Evolutionary conservation across 78 protist genomes (phyloP).

Genomic region (Dictyostelium capitatum): DNA sequence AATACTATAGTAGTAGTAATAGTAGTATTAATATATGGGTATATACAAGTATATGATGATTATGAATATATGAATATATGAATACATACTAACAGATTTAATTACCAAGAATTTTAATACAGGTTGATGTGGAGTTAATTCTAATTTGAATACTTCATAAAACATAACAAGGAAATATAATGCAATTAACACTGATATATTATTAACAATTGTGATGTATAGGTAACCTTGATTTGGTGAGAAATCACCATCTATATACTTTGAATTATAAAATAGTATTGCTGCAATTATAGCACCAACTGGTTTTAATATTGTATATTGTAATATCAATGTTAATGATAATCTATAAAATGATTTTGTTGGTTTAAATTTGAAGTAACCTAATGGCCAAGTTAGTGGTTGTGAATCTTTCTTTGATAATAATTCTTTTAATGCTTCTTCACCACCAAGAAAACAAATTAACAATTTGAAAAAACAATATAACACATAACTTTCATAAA

Average conservation of each 20-base stretch:
- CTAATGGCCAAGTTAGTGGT: neutral
- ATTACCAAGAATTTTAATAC: conserved; percentile 30
- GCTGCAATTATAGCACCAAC: conserved; percentile 1
- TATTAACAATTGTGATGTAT: conserved; percentile 18
- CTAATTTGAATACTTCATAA: conserved; percentile 47
- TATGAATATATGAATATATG: neutral
- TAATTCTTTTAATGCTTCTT: conserved; percentile 15
- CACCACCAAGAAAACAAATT: conserved; percentile 30
- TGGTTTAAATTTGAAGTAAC: conserved; percentile 5
- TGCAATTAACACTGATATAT: conserved; percentile 40
- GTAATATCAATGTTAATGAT: neutral
- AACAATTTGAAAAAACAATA: conserved; percentile 41
- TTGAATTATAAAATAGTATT: neutral
- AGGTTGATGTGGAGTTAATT: conserved; percentile 33
- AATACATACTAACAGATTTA: neutral
- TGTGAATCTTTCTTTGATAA: neutral
- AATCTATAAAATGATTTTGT: neutral
- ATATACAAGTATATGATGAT: too few species aligned
- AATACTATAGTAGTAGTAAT: neutral
- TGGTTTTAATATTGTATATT: conserved; percentile 40
- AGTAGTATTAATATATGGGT: too few species aligned
- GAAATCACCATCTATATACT: conserved; percentile 21
- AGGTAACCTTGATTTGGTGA: conserved; percentile 10
- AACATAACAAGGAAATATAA: conserved; percentile 33
- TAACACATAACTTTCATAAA: conserved; percentile 40